Evolutionary conservation across 1,284 basidiomycete genomes (phyloP), one percentile per base, ranked within the genome.

Genomic region (Cryptococcus hybrid): DNA sequence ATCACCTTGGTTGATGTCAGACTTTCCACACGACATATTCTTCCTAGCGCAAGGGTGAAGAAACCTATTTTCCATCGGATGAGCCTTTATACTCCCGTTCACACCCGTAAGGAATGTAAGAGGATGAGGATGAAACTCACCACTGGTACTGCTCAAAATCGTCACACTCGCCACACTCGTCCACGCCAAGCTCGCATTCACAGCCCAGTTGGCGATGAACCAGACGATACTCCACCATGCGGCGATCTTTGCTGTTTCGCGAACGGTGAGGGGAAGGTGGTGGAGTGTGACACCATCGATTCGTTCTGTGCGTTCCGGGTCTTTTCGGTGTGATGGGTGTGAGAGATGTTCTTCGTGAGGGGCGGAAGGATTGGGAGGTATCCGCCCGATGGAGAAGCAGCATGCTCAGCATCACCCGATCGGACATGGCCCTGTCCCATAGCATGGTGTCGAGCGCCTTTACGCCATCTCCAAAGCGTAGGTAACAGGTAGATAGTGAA

Each of bases 151-250:
- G 3, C 89, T 88, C 51, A 96, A 76, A 45, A 97, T 88, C 3
- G 92, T 96, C 30, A 90, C 86, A 70, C 90, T 94, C 3, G 91
- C 90, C 30, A 96, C 93, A 66, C 86, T 91, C 1, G 94, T 96
- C 74, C 87, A 89, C 40, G 84, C 86, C 48, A 96, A 81, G 8
- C 88, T 82, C 1, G 86, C 86, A 73, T 93, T 95, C 47, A 93
- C 79, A 6, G 86, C 78, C 90, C 92, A 96, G 71, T 96, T 96
- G 15, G 93, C 93, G 44, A 87, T 81, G 69, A 96, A 95, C 92
- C 91, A 93, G 47, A 92, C 80, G 54, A 90, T 80, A 68, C 87
- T 90, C 76, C 95, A 96, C 59, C 83, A 79, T 3, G 84, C 80
- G 1, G 92, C 90, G 9, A 96, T 81, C 47, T 83, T 78, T 5